These are phyloP conservation scores for Lunularia cruciata DNA, from an alignment of 225 moss, liverwort and hornwort species.

Conservation along the genomic window DNA sequence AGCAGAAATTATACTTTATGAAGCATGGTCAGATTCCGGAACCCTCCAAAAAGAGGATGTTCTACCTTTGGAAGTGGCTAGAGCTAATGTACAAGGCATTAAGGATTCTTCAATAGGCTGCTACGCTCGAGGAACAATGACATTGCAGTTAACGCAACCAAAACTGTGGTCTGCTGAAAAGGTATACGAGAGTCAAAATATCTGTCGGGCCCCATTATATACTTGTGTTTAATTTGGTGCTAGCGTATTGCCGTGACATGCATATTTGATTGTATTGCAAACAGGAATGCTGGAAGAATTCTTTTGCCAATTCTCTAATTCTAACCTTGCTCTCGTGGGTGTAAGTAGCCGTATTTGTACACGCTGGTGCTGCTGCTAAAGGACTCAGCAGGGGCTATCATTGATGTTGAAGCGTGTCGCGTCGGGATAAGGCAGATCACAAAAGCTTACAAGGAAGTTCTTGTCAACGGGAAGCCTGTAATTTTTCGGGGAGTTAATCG, in stretches of 20 bases:
- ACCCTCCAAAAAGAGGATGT: slow-evolving; percentile 30
- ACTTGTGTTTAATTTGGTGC: too few species aligned
- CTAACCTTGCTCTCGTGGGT: background rate
- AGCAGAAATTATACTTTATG: slow-evolving; percentile 64
- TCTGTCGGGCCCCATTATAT: too few species aligned
- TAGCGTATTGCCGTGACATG: too few species aligned
- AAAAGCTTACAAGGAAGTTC: slow-evolving; percentile 69
- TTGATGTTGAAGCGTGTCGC: slow-evolving; percentile 90
- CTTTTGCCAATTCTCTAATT: background rate
- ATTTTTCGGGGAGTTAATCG: slow-evolving; percentile 93
- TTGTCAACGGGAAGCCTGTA: slow-evolving; percentile 88
- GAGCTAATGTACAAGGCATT: slow-evolving; percentile 47
- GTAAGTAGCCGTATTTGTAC: slow-evolving; percentile 81
- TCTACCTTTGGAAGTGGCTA: slow-evolving; percentile 56
- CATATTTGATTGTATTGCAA: background rate
- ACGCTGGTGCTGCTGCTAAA: slow-evolving; percentile 72
- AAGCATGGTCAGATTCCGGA: slow-evolving; percentile 40
- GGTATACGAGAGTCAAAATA: slow-evolving; percentile 34
- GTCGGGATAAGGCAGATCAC: slow-evolving; percentile 76
- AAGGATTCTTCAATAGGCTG: slow-evolving; percentile 69
- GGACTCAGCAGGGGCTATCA: slow-evolving; percentile 58
- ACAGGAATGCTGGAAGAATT: background rate
- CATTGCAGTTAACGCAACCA: slow-evolving; percentile 50
- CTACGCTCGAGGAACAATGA: slow-evolving; percentile 57
- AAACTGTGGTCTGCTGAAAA: slow-evolving; percentile 95